phyloP scores from a whole-genome alignment of 2,329 filamentous ascomycete species.

The Cytospora paraplurivora region DNA sequence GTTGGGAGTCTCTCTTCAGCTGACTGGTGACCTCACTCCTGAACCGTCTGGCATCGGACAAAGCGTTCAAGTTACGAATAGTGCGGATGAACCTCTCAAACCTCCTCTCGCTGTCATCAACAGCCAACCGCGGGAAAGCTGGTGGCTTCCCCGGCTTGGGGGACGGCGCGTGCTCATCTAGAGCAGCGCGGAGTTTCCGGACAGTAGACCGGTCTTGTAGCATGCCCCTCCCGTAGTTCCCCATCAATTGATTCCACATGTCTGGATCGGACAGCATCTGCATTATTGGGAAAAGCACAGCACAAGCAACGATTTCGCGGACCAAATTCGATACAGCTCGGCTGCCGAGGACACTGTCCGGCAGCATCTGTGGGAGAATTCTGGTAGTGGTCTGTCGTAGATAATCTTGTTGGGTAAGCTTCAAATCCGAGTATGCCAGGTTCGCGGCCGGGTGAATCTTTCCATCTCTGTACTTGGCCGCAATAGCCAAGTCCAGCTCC shows the following conservation, averaged over 20 bases:
- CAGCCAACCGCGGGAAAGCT: constrained; percentile 75
- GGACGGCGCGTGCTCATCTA: constrained; percentile 93
- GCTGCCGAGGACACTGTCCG: constrained; percentile 73
- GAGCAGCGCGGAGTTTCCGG: constrained; percentile 82
- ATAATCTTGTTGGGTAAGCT: constrained; percentile 84
- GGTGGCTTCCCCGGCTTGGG: constrained; percentile 66
- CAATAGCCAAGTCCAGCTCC: constrained; percentile 92
- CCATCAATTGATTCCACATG: constrained; percentile 96
- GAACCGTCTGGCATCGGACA: constrained; percentile 91
- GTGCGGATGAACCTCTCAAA: constrained; percentile 94
- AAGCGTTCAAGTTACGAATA: constrained; percentile 83
- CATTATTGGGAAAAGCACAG: constrained; percentile 82
- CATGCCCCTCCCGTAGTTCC: constrained; percentile 82
- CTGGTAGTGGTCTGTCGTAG: constrained; percentile 73
- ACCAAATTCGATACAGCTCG: constrained; percentile 78
- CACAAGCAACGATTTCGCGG: constrained; percentile 88
- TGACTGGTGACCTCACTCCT: constrained; percentile 92
- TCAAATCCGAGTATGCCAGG: constrained; percentile 80
- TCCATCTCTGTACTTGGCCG: constrained; percentile 88
- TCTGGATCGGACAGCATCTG: constrained; percentile 85
- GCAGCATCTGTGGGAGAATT: constrained; percentile 74
- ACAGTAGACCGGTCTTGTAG: constrained; percentile 96
- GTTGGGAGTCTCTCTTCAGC: constrained; percentile 77
- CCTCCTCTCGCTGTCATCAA: constrained; percentile 83
- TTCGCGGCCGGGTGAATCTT: constrained; percentile 85